A percentile compares a stretch with the other conserved stretches of the same genome.
Evolutionary conservation across 176 grass and related monocot genomes (phyloP).

Genomic region (Poa annua): DNA sequence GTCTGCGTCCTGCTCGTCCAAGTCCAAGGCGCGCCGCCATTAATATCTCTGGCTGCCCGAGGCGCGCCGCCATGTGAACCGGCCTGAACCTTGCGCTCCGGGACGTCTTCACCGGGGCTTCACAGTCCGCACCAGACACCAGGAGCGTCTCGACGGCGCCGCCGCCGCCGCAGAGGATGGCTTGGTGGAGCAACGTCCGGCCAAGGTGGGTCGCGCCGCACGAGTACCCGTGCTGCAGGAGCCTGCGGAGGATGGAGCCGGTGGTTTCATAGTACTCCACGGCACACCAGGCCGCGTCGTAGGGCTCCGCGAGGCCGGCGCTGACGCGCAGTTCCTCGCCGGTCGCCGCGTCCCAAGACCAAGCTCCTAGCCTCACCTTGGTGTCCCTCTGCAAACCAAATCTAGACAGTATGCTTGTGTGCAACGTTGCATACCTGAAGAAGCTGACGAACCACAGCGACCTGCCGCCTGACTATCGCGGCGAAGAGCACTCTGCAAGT

Average conservation of each 20-base stretch:
- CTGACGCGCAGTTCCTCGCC: conserved; percentile 92
- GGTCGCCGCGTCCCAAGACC: conserved; percentile 87
- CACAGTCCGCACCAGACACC: conserved; percentile 54
- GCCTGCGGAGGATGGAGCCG: conserved; percentile 68
- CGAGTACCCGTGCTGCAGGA: conserved; percentile 65
- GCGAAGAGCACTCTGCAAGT: conserved; percentile 85
- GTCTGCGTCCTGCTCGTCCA: too few relatives aligned
- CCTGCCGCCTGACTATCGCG: conserved; percentile 83
- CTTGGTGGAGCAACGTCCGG: conserved; percentile 83
- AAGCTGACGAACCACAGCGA: conserved; percentile 65
- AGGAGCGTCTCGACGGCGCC: conserved; percentile 66
- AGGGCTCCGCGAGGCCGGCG: conserved; percentile 84
- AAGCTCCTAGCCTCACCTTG: conserved; percentile 80
- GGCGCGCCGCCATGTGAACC: conserved; percentile 72
- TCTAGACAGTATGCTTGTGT: conserved; percentile 35
- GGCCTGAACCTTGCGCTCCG: conserved; percentile 58
- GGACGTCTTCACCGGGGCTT: conserved; percentile 60
- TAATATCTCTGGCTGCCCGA: conserved; percentile 62
- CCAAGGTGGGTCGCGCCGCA: conserved; percentile 48
- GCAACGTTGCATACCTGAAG: conserved; percentile 57
- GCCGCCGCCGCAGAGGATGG: conserved; percentile 76
- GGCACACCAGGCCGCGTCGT: conserved; percentile 81
- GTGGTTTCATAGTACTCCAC: conserved; percentile 90
- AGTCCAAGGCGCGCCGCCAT: too few relatives aligned
- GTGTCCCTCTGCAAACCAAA: conserved; percentile 67